Conservation (phyloP, 345 rosid species). For the Syzygium oleosum region DNA sequence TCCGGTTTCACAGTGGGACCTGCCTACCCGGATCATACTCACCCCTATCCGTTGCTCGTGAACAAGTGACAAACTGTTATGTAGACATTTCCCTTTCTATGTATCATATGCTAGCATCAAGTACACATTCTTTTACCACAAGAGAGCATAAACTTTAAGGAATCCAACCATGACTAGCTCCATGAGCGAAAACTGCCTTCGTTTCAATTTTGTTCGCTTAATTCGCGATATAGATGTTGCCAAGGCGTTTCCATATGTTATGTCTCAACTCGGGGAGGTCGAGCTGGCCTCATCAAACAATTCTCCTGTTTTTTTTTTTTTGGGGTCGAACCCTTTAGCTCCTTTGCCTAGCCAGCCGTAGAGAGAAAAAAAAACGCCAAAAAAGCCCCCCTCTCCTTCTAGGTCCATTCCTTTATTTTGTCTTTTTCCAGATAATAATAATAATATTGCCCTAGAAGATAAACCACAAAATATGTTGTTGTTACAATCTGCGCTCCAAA, state of each 20-base stretch:
- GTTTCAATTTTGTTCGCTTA: background rate
- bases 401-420: background rate
- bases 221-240: background rate
- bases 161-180: background rate
- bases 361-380: background rate
- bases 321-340: background rate
- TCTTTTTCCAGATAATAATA: background rate
- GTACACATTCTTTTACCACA: background rate
- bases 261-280: background rate
- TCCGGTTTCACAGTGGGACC: fast-evolving
- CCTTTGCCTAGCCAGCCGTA: background rate
- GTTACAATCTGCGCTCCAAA: background rate
- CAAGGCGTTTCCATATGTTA: background rate
- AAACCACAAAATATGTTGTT: background rate
- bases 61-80: background rate
- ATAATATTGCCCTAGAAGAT: background rate
- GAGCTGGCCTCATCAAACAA: background rate
- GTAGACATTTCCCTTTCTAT: background rate
- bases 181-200: background rate
- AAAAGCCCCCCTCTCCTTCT: background rate
- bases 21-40: no score
- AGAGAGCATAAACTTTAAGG: background rate
- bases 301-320: no score
- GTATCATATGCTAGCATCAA: background rate
- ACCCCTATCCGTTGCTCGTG: background rate